These are phyloP conservation scores for Metschnikowia santaceciliae DNA, from an alignment of 805 yeast genomes.

Conservation along the genomic window DNA sequence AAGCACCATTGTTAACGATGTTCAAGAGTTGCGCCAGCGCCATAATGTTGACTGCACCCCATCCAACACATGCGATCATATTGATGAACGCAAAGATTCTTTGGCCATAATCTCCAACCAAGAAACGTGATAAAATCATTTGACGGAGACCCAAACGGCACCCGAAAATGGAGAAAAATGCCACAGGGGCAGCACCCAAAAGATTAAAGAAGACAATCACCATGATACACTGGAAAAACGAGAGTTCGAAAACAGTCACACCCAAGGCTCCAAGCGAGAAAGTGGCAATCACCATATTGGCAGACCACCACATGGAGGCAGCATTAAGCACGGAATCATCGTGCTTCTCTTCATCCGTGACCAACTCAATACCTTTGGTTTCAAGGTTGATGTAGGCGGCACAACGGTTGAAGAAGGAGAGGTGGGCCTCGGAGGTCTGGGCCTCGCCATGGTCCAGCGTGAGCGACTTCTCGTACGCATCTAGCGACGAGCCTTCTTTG, in stretches of 20 bases:
- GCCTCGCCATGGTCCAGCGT: slow-evolving; percentile 22
- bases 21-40: slow-evolving; percentile 81
- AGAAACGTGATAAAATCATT: slow-evolving; percentile 73
- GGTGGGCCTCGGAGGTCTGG: slow-evolving; percentile 23
- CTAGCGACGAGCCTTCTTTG: slow-evolving; percentile 21
- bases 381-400: slow-evolving; percentile 40
- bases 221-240: slow-evolving; percentile 69
- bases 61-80: slow-evolving; percentile 84
- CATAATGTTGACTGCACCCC: slow-evolving; percentile 93
- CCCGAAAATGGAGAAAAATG: slow-evolving; percentile 79
- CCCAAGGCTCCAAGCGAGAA: slow-evolving; percentile 67
- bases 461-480: slow-evolving; percentile 25
- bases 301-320: slow-evolving; percentile 88
- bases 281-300: slow-evolving; percentile 83
- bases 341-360: slow-evolving; percentile 74
- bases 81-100: slow-evolving; percentile 76
- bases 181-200: slow-evolving; percentile 76
- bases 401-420: slow-evolving; percentile 27
- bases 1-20: slow-evolving; percentile 60
- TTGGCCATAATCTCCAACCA: slow-evolving; percentile 71
- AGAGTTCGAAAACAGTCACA: slow-evolving; percentile 58
- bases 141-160: slow-evolving; percentile 84
- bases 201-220: slow-evolving; percentile 67
- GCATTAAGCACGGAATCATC: slow-evolving; percentile 65
- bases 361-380: slow-evolving; percentile 72